phyloP scores from a whole-genome alignment of 768 basidiomycete species.

The Naematelia aurantialba region DNA sequence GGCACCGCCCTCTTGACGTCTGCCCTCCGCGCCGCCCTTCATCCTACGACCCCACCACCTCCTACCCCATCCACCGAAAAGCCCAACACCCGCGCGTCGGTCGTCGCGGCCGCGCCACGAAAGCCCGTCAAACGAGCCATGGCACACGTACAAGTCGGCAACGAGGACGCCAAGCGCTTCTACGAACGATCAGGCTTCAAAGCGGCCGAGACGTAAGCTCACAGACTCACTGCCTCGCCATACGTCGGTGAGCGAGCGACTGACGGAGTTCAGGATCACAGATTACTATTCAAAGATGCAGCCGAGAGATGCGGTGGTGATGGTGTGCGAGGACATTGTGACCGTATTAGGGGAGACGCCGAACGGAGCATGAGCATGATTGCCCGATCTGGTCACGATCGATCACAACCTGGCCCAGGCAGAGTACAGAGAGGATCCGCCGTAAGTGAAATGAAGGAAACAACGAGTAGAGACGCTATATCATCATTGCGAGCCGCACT shows the following conservation, averaged over 20 bases:
- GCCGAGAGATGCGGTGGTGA: conserved; percentile 34
- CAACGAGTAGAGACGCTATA: too few species aligned
- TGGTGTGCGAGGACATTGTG: conserved; percentile 42
- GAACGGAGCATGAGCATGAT: conserved; percentile 19
- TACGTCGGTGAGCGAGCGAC: neutral
- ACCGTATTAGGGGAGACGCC: conserved; percentile 26
- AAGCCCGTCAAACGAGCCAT: conserved; percentile 38
- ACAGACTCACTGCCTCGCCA: neutral
- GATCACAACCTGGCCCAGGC: too few species aligned
- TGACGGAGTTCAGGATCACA: neutral
- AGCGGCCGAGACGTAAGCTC: conserved; percentile 40
- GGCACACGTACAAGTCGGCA: conserved; percentile 43
- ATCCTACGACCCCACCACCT: conserved; percentile 40
- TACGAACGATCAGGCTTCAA: conserved; percentile 46
- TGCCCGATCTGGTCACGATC: neutral
- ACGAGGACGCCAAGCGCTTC: conserved; percentile 46
- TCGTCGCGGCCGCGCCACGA: conserved; percentile 27
- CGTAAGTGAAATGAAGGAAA: too few species aligned
- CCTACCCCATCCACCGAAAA: conserved; percentile 31
- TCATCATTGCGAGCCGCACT: too few species aligned
- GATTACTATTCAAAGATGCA: conserved; percentile 43
- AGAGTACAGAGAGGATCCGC: too few species aligned
- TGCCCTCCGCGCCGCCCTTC: conserved; percentile 30
- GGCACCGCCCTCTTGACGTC: conserved; percentile 40
- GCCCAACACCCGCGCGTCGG: conserved; percentile 31